phyloP scores from a whole-genome alignment of 169 alveolate genomes.

The Plasmodium berghei region DNA sequence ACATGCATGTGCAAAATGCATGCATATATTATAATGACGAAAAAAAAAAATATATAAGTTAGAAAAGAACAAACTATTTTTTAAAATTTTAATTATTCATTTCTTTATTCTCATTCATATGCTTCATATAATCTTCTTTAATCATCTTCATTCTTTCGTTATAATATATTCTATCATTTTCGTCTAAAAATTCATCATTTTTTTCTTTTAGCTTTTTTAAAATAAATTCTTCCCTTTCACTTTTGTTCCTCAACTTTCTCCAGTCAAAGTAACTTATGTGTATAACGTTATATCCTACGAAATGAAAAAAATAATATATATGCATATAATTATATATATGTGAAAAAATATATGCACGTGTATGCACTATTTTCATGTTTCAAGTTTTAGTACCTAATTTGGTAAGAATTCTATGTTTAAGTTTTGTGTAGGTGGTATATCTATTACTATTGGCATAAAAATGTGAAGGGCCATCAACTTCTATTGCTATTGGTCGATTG shows the following conservation, averaged over 20 bases:
- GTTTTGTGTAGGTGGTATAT: constrained; percentile 90
- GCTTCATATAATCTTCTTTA: constrained; percentile 77
- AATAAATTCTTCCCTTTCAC: constrained; percentile 93
- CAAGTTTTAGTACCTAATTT: constrained; percentile 86
- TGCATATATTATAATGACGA: background rate
- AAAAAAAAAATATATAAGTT: background rate
- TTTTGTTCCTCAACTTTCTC: constrained; percentile 90
- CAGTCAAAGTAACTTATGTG: constrained; percentile 90
- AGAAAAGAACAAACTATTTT: background rate
- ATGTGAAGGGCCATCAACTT: constrained; percentile 95
- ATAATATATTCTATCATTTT: constrained; percentile 92
- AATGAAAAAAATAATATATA: constrained; percentile 1
- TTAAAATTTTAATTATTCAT: constrained; percentile 9
- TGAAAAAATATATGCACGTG: background rate
- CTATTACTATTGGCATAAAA: constrained; percentile 91
- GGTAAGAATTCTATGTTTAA: constrained; percentile 93
- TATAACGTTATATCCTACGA: constrained; percentile 81
- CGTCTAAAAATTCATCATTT: constrained; percentile 94
- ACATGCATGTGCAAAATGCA: background rate
- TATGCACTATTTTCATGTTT: constrained; percentile 1
- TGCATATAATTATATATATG: background rate
- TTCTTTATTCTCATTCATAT: constrained; percentile 75
- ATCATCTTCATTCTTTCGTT: constrained; percentile 86
- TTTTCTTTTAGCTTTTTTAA: constrained; percentile 90
- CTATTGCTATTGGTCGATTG: constrained; percentile 90